A percentile compares a stretch with the other conserved stretches of the same genome.
Evolutionary conservation across 176 grass and related monocot genomes (phyloP).

Genomic region (Thinopyrum elongatum): DNA sequence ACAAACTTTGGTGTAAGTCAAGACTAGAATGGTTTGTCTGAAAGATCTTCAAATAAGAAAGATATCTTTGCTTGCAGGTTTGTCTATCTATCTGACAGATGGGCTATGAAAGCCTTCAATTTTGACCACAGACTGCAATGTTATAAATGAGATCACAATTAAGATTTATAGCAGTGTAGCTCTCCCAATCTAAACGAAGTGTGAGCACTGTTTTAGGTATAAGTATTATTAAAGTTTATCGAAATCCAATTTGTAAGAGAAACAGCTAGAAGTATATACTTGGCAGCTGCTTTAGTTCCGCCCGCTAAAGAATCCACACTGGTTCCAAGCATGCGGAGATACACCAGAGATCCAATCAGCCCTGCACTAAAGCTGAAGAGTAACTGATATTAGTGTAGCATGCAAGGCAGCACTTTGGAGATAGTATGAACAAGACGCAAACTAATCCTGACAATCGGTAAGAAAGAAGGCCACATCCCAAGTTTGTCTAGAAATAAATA

Average conservation of each 20-base stretch:
- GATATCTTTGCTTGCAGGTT: neutral
- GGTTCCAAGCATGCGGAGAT: constrained; percentile 92
- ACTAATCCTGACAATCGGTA: neutral
- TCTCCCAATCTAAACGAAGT: constrained; percentile 12
- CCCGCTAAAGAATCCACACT: constrained; percentile 89
- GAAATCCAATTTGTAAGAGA: neutral
- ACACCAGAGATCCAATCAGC: constrained; percentile 82
- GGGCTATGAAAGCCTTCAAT: neutral
- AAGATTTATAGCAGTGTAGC: neutral
- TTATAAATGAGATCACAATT: constrained; percentile 14
- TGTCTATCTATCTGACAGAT: neutral
- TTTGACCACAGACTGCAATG: neutral
- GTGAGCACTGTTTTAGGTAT: neutral
- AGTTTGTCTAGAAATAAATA: constrained; percentile 14
- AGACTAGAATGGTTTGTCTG: neutral
- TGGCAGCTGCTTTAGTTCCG: constrained; percentile 70
- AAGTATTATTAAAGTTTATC: neutral
- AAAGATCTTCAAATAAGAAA: constrained; percentile 8
- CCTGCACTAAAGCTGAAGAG: constrained; percentile 80
- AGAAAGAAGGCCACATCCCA: neutral
- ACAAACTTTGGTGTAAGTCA: neutral
- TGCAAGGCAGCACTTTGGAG: neutral
- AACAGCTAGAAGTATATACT: constrained; percentile 42
- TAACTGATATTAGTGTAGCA: constrained; percentile 24
- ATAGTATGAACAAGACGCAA: neutral